Base-by-base conservation (phyloP, 352 stramenopile species). In the Blastocystis sp. region DNA sequence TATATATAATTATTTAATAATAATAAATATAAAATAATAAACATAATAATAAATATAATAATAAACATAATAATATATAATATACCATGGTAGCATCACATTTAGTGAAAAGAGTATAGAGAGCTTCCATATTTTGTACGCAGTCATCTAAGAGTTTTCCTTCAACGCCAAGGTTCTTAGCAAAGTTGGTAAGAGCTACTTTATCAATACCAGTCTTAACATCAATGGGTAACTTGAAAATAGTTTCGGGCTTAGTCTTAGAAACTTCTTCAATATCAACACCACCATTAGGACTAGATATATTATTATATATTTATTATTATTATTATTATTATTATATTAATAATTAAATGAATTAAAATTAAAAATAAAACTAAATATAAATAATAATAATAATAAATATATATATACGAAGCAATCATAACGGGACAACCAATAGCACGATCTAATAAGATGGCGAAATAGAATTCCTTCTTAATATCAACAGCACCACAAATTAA, bases 361-460 rank as follows among this genome's bases (percentile, higher is more conserved):
- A n/a, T n/a, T n/a, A n/a, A n/a, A n/a, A n/a, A n/a, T n/a, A n/a
- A n/a, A n/a, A n/a, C n/a, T n/a, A n/a, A n/a, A n/a, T n/a, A n/a
- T n/a, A n/a, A n/a, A n/a, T n/a, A n/a, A n/a, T n/a, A n/a, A n/a
- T n/a, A n/a, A n/a, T n/a, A n/a, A n/a, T n/a, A n/a, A n/a, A n/a
- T n/a, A n/a, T n/a, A n/a, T n/a, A n/a, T n/a, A n/a, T n/a, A 58
- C 24, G 78, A 93, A n/a, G 81, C 88, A 41, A 97, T 84, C 58
- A 97, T 81, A 30, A 95, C 75, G 4, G 88, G 87, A 25, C 89
- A 88, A 66, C 91, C 80, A 65, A 75, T 85, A 11, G 75, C 79
- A 34, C 88, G 82, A 74, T 97, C 90, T 82, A 97, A 93, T 33
- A 96, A 74, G 73, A 96, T 95, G 58, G 79, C 84, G 46, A 97